Percentiles rank a stretch among this genome's conserved stretches.
These are phyloP conservation scores for Suillus spraguei DNA, from an alignment of 768 basidiomycete species.

Conservation along the genomic window DNA sequence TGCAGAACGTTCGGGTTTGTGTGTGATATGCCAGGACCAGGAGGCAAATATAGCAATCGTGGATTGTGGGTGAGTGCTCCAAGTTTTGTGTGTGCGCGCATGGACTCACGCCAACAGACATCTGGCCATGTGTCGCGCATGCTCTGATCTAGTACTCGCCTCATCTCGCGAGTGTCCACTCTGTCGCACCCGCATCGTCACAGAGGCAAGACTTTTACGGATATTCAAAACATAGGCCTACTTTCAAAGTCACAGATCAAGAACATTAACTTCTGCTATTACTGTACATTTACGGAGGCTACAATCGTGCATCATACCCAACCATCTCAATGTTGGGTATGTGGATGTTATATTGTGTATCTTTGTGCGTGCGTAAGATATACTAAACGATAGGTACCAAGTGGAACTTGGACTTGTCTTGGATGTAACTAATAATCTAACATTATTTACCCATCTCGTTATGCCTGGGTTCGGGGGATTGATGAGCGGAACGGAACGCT, in stretches of 20 bases:
- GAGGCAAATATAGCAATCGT: conserved; percentile 93
- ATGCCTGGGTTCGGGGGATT: not conserved
- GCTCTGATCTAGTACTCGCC: conserved; percentile 78
- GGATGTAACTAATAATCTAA: not conserved
- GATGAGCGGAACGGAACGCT: no score
- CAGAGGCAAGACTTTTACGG: conserved; percentile 75
- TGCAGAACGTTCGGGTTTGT: conserved; percentile 73
- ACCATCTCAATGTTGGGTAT: not conserved
- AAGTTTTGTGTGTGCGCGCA: not conserved
- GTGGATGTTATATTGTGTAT: not conserved
- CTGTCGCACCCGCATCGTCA: conserved; percentile 87
- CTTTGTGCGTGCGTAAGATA: not conserved
- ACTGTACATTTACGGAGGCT: not conserved
- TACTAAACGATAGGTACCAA: not conserved
- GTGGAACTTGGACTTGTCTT: not conserved
- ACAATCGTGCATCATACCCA: not conserved
- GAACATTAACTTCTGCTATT: not conserved
- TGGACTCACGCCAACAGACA: conserved; percentile 48
- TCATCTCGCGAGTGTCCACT: conserved; percentile 88
- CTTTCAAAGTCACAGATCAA: not conserved
- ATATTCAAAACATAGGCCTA: conserved; percentile 61
- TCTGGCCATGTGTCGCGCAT: conserved; percentile 74
- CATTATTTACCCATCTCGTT: not conserved
- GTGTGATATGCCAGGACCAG: conserved; percentile 92
- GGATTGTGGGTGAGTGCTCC: conserved; percentile 80